These are phyloP conservation scores for Talaromyces islandicus DNA, from an alignment of 2,329 filamentous ascomycete genomes.

Conservation along the genomic window DNA sequence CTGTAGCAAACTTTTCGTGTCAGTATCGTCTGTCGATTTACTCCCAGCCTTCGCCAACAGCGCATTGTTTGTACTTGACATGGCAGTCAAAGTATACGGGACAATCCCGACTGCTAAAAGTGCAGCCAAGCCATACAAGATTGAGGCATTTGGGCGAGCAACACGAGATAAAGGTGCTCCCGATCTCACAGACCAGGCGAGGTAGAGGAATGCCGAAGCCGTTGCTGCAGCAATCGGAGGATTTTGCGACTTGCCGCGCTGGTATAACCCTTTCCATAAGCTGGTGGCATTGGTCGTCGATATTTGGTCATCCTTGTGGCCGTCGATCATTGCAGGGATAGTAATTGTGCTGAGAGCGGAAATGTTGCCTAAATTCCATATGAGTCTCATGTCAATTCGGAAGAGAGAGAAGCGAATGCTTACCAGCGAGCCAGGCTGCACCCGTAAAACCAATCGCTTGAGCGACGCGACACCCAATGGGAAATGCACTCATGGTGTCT, in stretches of 20 bases:
- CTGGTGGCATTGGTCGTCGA: not conserved
- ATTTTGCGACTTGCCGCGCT: not conserved
- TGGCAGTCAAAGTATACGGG: not conserved
- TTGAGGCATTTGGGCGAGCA: not conserved
- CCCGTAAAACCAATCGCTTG: not conserved
- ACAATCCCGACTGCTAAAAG: not conserved
- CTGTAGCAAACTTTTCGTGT: not conserved
- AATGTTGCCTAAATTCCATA: not conserved
- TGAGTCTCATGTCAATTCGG: not conserved
- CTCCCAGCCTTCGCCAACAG: not conserved
- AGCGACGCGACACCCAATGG: not conserved
- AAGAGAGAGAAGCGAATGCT: not conserved
- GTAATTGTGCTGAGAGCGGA: not conserved
- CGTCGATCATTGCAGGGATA: not conserved
- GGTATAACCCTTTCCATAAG: not conserved
- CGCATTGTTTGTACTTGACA: not conserved
- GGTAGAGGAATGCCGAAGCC: not conserved
- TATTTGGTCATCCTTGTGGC: not conserved
- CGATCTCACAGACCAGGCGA: not conserved
- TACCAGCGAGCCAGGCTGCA: not conserved
- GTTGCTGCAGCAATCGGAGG: not conserved
- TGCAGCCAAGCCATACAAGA: not conserved
- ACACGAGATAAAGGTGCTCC: not conserved
- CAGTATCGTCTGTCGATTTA: not conserved
- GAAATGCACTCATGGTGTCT: not conserved